These are phyloP conservation scores for Colletotrichum nymphaeae DNA, from an alignment of 2,329 filamentous ascomycete genomes.

Conservation along the genomic window DNA sequence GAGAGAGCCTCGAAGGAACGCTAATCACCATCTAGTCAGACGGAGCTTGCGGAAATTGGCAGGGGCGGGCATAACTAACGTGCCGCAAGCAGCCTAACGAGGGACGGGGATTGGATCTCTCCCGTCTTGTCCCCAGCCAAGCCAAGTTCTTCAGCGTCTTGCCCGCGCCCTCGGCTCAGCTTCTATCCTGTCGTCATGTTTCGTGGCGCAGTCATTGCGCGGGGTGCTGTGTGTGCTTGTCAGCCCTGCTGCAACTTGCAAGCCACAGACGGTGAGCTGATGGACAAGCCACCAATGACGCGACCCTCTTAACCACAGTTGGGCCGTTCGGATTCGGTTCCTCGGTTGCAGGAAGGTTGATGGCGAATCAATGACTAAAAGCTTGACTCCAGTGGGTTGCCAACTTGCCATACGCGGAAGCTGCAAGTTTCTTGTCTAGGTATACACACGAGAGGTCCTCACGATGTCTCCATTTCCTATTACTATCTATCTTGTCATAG, in stretches of 20 bases:
- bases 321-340: constrained; percentile 18
- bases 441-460: too few relatives aligned
- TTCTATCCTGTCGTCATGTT: neutral
- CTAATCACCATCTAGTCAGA: constrained; percentile 3
- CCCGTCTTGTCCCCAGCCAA: neutral
- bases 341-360: neutral
- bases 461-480: neutral
- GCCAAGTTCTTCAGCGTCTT: neutral
- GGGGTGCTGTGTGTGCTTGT: neutral
- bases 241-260: constrained; percentile 5
- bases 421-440: neutral
- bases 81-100: neutral
- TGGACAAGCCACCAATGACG: constrained; percentile 22
- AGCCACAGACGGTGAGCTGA: constrained; percentile 25
- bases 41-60: constrained; percentile 30
- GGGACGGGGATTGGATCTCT: neutral
- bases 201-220: constrained; percentile 31
- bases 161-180: neutral
- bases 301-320: neutral
- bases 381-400: neutral
- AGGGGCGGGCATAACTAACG: constrained; percentile 8
- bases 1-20: neutral
- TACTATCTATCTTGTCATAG: neutral
- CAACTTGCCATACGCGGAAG: neutral
- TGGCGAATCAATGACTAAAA: neutral